A percentile compares a stretch with the other conserved stretches of the same genome.
Conservation (phyloP, 2,329 filamentous ascomycete species). For the Pyrenochaeta sp. region DNA sequence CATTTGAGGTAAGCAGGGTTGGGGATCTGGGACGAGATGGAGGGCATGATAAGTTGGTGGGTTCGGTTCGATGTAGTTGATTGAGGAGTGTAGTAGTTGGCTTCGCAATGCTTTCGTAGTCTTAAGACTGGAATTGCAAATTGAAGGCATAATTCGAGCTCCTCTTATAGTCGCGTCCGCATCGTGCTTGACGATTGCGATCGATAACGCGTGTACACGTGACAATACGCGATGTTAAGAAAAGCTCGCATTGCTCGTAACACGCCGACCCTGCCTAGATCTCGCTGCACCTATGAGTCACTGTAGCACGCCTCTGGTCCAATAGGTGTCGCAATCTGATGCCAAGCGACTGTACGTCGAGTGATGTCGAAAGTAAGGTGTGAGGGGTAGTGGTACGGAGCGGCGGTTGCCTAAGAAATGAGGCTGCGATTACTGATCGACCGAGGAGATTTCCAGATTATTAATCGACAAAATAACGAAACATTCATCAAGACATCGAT, state of each 20-base stretch:
- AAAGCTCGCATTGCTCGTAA: background rate
- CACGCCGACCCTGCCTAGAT: background rate
- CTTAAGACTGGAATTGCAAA: background rate
- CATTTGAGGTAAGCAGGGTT: conserved; percentile 14
- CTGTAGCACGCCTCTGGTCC: background rate
- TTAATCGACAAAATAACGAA: background rate
- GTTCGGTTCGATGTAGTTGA: background rate
- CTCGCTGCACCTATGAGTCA: background rate
- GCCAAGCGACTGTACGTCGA: background rate
- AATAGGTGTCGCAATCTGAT: background rate
- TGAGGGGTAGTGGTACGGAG: background rate
- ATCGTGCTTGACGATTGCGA: background rate
- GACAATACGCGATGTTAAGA: background rate
- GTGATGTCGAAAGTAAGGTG: background rate
- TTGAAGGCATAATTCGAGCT: background rate
- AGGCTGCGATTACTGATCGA: conserved; percentile 1
- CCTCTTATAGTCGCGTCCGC: background rate
- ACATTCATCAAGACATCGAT: background rate
- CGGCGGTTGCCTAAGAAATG: background rate
- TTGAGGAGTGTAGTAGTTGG: background rate
- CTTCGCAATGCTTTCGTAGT: background rate
- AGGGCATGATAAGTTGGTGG: background rate
- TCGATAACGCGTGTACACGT: background rate
- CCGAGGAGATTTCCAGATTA: background rate
- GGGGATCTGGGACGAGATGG: background rate